A percentile compares a stretch with the other conserved stretches of the same genome.
Conservation (phyloP, 768 basidiomycete species). For the Trametes sanguinea region DNA sequence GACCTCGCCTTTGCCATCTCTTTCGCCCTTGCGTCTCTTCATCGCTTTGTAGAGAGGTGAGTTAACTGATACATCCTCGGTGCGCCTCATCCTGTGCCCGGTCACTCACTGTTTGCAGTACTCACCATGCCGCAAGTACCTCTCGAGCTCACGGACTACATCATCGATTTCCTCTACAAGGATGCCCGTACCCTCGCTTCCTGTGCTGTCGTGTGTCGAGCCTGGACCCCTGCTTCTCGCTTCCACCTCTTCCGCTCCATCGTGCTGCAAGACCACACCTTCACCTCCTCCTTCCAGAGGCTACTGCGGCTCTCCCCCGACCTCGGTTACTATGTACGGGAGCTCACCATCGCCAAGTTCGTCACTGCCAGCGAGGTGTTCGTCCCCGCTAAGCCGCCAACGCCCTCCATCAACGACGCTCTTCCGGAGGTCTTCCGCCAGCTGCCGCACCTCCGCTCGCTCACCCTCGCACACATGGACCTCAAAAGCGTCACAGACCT, state of each 20-base stretch:
- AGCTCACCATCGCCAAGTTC: conserved; percentile 23
- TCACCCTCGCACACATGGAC: conserved; percentile 19
- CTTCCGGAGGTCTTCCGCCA: conserved; percentile 18
- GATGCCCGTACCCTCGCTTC: conserved; percentile 27
- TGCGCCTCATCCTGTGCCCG: background rate
- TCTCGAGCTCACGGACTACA: conserved; percentile 35
- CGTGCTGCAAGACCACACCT: conserved; percentile 16
- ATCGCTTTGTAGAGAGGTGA: background rate
- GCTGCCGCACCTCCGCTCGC: conserved; percentile 17
- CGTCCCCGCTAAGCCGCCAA: background rate
- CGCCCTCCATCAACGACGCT: background rate
- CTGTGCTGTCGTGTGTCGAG: conserved; percentile 30
- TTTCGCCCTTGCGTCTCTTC: background rate
- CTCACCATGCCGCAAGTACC: conserved; percentile 34
- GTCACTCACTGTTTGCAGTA: background rate
- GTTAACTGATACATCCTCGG: background rate
- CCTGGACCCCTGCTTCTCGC: conserved; percentile 33
- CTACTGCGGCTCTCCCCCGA: conserved; percentile 25
- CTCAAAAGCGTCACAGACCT: conserved; percentile 4
- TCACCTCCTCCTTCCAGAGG: conserved; percentile 16
- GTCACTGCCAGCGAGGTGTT: background rate
- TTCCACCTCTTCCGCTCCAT: conserved; percentile 32
- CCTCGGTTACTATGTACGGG: conserved; percentile 26
- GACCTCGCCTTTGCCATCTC: background rate
- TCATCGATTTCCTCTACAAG: conserved; percentile 37